Evolutionary conservation across 805 yeast genomes (phyloP).

Genomic region (Lipomyces oligophaga): DNA sequence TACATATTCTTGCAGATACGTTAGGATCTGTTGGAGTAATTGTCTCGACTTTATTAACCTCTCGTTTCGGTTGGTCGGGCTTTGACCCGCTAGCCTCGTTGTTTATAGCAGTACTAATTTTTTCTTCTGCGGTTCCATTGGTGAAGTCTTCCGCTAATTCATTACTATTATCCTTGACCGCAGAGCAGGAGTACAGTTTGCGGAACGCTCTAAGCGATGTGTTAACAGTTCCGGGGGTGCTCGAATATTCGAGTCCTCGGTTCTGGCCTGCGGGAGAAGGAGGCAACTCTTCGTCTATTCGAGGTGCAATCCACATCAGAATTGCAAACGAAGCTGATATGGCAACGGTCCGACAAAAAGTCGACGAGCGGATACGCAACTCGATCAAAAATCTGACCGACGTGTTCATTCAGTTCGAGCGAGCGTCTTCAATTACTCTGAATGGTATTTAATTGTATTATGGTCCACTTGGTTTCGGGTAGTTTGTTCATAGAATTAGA

Average conservation of each 20-base stretch:
- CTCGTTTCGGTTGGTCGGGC: slow-evolving; percentile 66
- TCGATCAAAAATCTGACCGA: slow-evolving; percentile 19
- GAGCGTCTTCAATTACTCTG: slow-evolving; percentile 2
- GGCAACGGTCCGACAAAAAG: slow-evolving; percentile 55
- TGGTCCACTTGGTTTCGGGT: too few species aligned
- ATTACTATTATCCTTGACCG: slow-evolving; percentile 59
- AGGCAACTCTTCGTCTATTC: slow-evolving; percentile 36
- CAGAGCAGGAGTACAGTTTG: slow-evolving; percentile 57
- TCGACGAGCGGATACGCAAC: slow-evolving; percentile 48
- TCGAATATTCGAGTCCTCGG: slow-evolving; percentile 81
- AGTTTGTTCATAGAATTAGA: too few species aligned
- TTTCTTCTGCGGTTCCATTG: slow-evolving; percentile 78
- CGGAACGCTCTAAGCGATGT: slow-evolving; percentile 63
- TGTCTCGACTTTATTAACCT: slow-evolving; percentile 76
- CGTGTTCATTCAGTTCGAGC: slow-evolving; percentile 26
- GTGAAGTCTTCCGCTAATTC: slow-evolving; percentile 75
- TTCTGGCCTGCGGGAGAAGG: slow-evolving; percentile 70
- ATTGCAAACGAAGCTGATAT: slow-evolving; percentile 61
- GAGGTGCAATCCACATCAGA: slow-evolving; percentile 84
- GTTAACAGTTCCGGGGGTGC: slow-evolving; percentile 64
- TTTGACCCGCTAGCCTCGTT: slow-evolving; percentile 93
- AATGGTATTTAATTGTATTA: too few species aligned
- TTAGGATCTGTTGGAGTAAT: slow-evolving; percentile 96
- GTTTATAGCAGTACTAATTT: slow-evolving; percentile 74
- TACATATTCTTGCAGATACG: slow-evolving; percentile 93